These are phyloP conservation scores for Cyberlindnera euphorbiae DNA, from an alignment of 805 yeast genomes.

Conservation along the genomic window DNA sequence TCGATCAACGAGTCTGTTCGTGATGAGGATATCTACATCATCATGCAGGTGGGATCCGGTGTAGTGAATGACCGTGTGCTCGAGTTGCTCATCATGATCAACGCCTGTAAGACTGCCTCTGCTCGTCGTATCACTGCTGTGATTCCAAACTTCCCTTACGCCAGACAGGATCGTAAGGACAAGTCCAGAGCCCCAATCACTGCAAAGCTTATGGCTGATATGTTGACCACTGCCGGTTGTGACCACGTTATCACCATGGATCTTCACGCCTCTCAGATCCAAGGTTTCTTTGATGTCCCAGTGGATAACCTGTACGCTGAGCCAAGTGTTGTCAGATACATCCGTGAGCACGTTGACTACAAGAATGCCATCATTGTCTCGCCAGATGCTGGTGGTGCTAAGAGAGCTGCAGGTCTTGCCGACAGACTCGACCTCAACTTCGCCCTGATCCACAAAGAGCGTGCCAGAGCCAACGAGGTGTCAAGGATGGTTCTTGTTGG, in stretches of 20 bases:
- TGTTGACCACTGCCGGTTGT: slow-evolving; percentile 80
- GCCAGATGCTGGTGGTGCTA: slow-evolving; percentile 90
- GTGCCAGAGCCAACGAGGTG: slow-evolving; percentile 80
- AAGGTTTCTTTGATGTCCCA: slow-evolving; percentile 79
- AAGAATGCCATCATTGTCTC: slow-evolving; percentile 71
- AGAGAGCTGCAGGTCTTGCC: slow-evolving; percentile 82
- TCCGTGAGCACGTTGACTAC: slow-evolving; percentile 54
- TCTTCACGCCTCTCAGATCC: slow-evolving; percentile 84
- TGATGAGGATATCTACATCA: slow-evolving; percentile 78
- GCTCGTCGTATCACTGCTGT: slow-evolving; percentile 82
- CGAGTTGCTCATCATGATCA: slow-evolving; percentile 72
- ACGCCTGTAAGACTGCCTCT: slow-evolving; percentile 78
- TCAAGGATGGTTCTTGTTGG: slow-evolving; percentile 83
- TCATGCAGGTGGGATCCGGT: slow-evolving; percentile 77
- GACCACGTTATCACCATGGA: slow-evolving; percentile 86
- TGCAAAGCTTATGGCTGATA: slow-evolving; percentile 78
- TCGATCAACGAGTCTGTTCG: slow-evolving; percentile 78
- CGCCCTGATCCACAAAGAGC: slow-evolving; percentile 80
- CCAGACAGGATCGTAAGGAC: slow-evolving; percentile 86
- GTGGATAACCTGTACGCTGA: slow-evolving; percentile 84
- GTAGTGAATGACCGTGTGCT: slow-evolving; percentile 70
- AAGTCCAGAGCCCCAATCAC: slow-evolving; percentile 83
- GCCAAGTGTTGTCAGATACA: slow-evolving; percentile 73
- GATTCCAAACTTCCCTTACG: slow-evolving; percentile 79
- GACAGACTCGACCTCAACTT: slow-evolving; percentile 75